These are phyloP conservation scores for Rachicladosporium sp. DNA, from an alignment of 2,329 filamentous ascomycete genomes.

Conservation along the genomic window DNA sequence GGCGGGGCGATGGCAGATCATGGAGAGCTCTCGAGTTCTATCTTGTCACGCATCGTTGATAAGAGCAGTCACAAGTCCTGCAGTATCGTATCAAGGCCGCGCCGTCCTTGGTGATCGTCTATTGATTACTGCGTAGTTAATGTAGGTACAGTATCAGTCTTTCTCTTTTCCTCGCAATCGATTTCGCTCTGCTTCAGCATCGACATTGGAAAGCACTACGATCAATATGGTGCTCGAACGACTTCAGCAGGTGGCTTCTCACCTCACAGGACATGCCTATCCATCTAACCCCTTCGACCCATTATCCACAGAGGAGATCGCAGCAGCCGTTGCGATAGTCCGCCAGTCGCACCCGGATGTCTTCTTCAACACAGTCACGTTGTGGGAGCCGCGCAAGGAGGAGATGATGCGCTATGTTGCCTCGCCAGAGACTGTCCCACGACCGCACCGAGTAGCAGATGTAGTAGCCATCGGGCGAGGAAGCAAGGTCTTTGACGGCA, in stretches of 20 bases:
- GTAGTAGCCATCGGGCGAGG: conserved; percentile 64
- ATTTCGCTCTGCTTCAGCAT: conserved; percentile 17
- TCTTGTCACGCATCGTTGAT: no score
- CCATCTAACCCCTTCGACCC: conserved; percentile 62
- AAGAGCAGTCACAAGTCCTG: no score
- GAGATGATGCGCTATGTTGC: conserved; percentile 69
- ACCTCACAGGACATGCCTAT: conserved; percentile 40
- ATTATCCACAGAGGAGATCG: conserved; percentile 57
- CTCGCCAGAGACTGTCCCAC: conserved; percentile 43
- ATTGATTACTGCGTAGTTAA: no score
- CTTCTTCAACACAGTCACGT: conserved; percentile 70
- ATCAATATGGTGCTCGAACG: conserved; percentile 37
- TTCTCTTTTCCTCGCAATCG: no score
- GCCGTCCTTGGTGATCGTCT: no score
- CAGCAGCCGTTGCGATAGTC: conserved; percentile 52
- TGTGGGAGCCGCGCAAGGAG: conserved; percentile 71
- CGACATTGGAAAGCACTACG: conserved; percentile 22
- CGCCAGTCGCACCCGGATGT: conserved; percentile 56
- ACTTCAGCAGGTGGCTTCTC: conserved; percentile 50
- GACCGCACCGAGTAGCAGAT: conserved; percentile 61
- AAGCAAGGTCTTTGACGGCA: conserved; percentile 65
- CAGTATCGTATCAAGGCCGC: no score
- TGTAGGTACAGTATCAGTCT: no score
- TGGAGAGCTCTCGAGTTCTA: no score
- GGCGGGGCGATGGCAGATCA: no score